Evolutionary conservation across 129 eudicot species (phyloP), one percentile per base, ranked within the genome.

Genomic region (Tanacetum coccineum): DNA sequence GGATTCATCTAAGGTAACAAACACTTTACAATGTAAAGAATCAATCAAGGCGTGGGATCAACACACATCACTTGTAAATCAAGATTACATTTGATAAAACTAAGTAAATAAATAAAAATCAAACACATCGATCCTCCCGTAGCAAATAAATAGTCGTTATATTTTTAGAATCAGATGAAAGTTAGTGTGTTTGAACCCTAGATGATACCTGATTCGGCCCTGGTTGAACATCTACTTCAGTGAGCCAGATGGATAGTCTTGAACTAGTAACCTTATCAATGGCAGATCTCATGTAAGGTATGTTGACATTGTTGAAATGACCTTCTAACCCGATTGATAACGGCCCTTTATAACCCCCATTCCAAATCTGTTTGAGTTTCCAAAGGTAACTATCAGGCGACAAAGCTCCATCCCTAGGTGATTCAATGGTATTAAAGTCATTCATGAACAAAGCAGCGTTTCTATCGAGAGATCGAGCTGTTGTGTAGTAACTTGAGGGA

Each of bases 351-450:
- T 76, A 86, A 32, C 83, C 82, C 4, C 53, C 52, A 0, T 67
- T 14, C n/a, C 82, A 68, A 21, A 80, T 22, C 65, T 71, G 56
- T 8, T 2, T 7, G 50, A 82, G 67, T 62, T 80, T 88, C 14
- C 22, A 42, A 50, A 86, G 64, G 60, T 88, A 88, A 68, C 63
- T 73, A 9, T 64, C 63, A 1, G 92, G 96, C 2, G 82, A 42
- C 1, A 80, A 19, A 8, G 3, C 20, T 0, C 9, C 26, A 17
- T 87, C 97, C 0, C 62, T 9, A 0, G 76, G 51, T 4, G 58
- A 57, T 44, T 91, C 97, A 0, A 91, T 76, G 0, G 94, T 87
- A 47, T 87, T 91, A 56, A 32, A 91, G 19, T 91, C 97, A 20
- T 91, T 91, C 80, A 91, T 62, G 70, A 84, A 91, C 73, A 85